A percentile compares a stretch with the other conserved stretches of the same genome.
Conservation (phyloP, 495 filamentous ascomycete genomes). For the Astrothelium subdiscretum region DNA sequence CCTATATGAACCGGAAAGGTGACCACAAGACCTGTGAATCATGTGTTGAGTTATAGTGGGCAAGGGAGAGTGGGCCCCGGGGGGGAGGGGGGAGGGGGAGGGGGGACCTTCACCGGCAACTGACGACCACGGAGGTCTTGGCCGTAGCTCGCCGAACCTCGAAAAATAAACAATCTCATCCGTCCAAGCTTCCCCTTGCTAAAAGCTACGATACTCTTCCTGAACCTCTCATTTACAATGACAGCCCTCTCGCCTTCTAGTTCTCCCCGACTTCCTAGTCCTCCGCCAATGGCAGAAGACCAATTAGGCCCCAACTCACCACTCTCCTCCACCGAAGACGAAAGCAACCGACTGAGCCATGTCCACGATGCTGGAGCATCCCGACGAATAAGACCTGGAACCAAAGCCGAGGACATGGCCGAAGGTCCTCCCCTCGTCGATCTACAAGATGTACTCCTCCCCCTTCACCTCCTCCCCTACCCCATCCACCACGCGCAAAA, state of each 20-base stretch:
- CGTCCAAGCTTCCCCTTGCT: neutral
- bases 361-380: conserved; percentile 50
- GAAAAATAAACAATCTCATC: neutral
- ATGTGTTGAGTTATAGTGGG: too few species aligned
- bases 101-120: too few species aligned
- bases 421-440: conserved; percentile 81
- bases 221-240: neutral
- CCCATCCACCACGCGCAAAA: neutral
- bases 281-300: conserved; percentile 81
- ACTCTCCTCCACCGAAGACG: conserved; percentile 43
- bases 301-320: conserved; percentile 80
- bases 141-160: neutral
- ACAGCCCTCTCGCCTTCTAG: conserved; percentile 47
- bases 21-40: too few species aligned
- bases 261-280: conserved; percentile 78
- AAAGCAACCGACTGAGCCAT: conserved; percentile 23
- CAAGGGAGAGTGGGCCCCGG: too few species aligned
- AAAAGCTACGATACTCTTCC: neutral
- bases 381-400: conserved; percentile 84
- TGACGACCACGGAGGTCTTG: neutral
- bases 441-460: conserved; percentile 57
- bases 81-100: too few species aligned
- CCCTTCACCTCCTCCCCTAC: conserved; percentile 32
- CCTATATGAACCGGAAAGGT: too few species aligned
- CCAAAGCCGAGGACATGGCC: conserved; percentile 79